A percentile compares a stretch with the other conserved stretches of the same genome.
Evolutionary conservation across 148 eudicot genomes (phyloP).

Genomic region (Tetragonia tetragonoides): DNA sequence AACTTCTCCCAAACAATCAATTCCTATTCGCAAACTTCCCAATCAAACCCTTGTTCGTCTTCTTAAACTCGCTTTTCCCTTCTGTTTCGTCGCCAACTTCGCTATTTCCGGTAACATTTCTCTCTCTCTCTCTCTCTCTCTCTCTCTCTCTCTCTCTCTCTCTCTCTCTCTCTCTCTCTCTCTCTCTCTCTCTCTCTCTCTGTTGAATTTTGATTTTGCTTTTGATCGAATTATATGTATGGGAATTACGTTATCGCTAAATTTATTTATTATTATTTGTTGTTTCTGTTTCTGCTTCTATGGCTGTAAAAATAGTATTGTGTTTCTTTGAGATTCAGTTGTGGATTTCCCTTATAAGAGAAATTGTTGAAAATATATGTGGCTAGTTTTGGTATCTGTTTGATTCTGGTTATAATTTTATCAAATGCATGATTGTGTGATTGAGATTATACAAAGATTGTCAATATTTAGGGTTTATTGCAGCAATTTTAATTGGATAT

Average conservation of each 20-base stretch:
- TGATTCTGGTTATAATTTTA: no score
- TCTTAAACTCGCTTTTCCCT: conserved; percentile 22
- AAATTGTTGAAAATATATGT: no score
- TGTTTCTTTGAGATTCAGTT: neutral
- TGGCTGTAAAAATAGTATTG: no score
- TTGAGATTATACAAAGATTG: no score
- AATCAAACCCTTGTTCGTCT: conserved; percentile 18
- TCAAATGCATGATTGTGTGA: no score
- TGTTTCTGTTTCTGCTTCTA: neutral
- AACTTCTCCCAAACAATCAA: neutral
- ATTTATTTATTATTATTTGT: neutral
- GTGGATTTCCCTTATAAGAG: no score
- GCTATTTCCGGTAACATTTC: conserved; percentile 15
- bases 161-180: neutral
- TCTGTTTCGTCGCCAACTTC: conserved; percentile 20
- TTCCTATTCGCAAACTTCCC: conserved; percentile 8
- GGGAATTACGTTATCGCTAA: no score
- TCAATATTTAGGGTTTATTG: no score
- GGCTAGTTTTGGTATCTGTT: no score
- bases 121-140: neutral
- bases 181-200: neutral
- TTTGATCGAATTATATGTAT: neutral
- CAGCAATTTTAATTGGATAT: no score
- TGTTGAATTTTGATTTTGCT: neutral
- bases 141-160: no score